A percentile compares a stretch with the other conserved stretches of the same genome.
These are phyloP conservation scores for Mucuna pruriens DNA, from an alignment of 306 rosid genomes.

Conservation along the genomic window DNA sequence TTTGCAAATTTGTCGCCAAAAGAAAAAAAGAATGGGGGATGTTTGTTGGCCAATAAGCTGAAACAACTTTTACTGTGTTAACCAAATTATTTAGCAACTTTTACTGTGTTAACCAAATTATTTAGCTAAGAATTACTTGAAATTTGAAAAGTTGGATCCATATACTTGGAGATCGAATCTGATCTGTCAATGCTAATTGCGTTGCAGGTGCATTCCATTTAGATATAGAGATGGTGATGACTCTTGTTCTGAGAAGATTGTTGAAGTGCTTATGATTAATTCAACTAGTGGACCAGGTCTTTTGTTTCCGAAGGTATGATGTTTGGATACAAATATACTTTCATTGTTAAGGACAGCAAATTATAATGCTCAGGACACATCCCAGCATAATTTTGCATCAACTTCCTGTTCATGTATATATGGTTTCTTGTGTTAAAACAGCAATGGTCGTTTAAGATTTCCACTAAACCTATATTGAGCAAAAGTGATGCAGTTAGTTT, in stretches of 20 bases:
- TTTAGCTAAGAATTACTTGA: not conserved
- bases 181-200: conserved; percentile 24
- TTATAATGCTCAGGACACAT: not conserved
- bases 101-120: not conserved
- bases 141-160: not conserved
- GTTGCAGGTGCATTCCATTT: conserved; percentile 70
- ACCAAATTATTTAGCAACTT: no score
- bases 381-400: not conserved
- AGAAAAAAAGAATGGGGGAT: not conserved
- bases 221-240: conserved; percentile 47
- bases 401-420: not conserved
- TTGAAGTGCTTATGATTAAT: conserved; percentile 76
- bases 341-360: not conserved
- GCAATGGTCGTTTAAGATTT: not conserved
- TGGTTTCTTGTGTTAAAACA: not conserved
- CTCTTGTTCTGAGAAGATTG: conserved; percentile 42
- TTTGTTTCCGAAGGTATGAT: conserved; percentile 72
- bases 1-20: not conserved
- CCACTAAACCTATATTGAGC: not conserved
- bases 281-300: conserved; percentile 79
- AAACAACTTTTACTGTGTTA: no score
- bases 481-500: not conserved
- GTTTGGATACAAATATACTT: not conserved
- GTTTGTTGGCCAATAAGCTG: not conserved
- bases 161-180: conserved; percentile 12